Percentiles rank a stretch among this genome's conserved stretches.
phyloP scores from a whole-genome alignment of 2,329 filamentous ascomycete genomes.

The Bipolaris bicolor region DNA sequence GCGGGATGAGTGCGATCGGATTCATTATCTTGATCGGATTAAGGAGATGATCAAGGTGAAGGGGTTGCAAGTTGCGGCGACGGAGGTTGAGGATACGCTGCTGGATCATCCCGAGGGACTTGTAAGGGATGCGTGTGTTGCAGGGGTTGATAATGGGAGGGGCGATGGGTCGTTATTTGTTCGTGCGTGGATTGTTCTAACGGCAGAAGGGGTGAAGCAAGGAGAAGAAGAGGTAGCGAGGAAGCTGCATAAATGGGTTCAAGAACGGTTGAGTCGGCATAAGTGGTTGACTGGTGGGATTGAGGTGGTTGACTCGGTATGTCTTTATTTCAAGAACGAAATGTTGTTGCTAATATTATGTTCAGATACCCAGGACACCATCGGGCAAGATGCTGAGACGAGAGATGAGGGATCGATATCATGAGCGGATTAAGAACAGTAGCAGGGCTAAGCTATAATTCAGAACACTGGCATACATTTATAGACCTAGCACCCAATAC shows the following conservation, averaged over 20 bases:
- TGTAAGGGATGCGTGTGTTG: constrained; percentile 40
- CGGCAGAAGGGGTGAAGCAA: constrained; percentile 19
- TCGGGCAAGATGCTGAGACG: constrained; percentile 40
- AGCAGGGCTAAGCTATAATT: constrained; percentile 27
- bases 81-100: constrained; percentile 56
- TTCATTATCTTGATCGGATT: constrained; percentile 45
- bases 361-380: constrained; percentile 36
- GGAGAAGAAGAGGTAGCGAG: constrained; percentile 21
- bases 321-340: background rate
- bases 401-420: constrained; percentile 39
- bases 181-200: constrained; percentile 40
- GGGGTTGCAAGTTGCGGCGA: constrained; percentile 58
- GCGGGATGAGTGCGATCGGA: constrained; percentile 33
- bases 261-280: constrained; percentile 32
- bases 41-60: constrained; percentile 58
- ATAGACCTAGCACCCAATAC: background rate
- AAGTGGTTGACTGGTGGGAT: constrained; percentile 43
- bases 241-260: constrained; percentile 34
- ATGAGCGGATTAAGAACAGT: constrained; percentile 29
- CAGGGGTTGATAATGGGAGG: constrained; percentile 38
- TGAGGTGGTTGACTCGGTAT: constrained; percentile 37
- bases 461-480: background rate
- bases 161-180: constrained; percentile 41
- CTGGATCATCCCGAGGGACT: constrained; percentile 48
- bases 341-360: background rate